A percentile compares a stretch with the other conserved stretches of the same genome.
phyloP scores from a whole-genome alignment of 2,329 filamentous ascomycete species.

The Lasiodiplodia citricola region DNA sequence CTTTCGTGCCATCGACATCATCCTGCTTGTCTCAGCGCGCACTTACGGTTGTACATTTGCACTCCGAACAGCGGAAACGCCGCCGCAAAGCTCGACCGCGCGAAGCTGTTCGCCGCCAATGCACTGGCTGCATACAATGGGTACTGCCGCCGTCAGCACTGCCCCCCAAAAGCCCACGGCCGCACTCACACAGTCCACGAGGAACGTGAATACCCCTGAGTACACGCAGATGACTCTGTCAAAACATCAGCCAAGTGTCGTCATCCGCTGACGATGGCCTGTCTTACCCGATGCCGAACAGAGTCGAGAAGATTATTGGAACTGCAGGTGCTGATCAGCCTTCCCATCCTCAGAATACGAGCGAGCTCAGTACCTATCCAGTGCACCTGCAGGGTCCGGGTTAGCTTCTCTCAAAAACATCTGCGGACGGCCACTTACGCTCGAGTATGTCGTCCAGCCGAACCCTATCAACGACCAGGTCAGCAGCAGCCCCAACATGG shows the following conservation, averaged over 20 bases:
- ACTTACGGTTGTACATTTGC: constrained; percentile 59
- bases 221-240: constrained; percentile 76
- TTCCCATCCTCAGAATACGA: constrained; percentile 34
- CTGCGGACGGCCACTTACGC: constrained; percentile 69
- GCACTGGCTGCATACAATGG: constrained; percentile 57
- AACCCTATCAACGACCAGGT: constrained; percentile 58
- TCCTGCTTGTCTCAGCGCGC: constrained; percentile 29
- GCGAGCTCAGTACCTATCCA: constrained; percentile 52
- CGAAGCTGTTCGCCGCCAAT: constrained; percentile 57
- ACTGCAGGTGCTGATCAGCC: constrained; percentile 46
- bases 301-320: constrained; percentile 54
- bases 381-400: constrained; percentile 49
- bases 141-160: constrained; percentile 43
- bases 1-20: constrained; percentile 37
- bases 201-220: constrained; percentile 85
- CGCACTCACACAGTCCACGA: constrained; percentile 65
- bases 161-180: constrained; percentile 32
- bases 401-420: constrained; percentile 41
- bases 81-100: constrained; percentile 54
- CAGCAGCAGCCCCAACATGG: constrained; percentile 32
- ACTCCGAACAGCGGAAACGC: constrained; percentile 55
- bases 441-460: constrained; percentile 79
- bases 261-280: constrained; percentile 25
- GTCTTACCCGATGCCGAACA: constrained; percentile 54
- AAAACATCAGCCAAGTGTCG: constrained; percentile 28